Evolutionary conservation across 257 asterid species (phyloP).

Genomic region (Haberlea rhodopensis): DNA sequence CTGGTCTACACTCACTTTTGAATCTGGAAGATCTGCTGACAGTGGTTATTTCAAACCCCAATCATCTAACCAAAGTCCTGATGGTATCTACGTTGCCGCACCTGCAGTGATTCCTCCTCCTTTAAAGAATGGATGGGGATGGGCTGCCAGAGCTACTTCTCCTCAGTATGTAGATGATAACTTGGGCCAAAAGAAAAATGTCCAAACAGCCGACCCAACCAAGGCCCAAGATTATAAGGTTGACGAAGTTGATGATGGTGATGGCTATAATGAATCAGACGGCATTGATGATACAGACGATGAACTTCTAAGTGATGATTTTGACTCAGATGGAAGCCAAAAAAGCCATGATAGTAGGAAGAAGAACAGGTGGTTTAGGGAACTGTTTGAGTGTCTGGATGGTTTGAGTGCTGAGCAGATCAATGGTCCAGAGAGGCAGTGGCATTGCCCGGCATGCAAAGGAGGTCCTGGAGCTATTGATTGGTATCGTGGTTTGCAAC

Average conservation of each 20-base stretch:
- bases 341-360: conserved; percentile 49
- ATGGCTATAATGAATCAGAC: conserved; percentile 41
- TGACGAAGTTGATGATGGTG: conserved; percentile 38
- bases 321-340: conserved; percentile 49
- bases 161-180: conserved; percentile 26
- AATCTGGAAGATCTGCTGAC: conserved; percentile 37
- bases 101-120: conserved; percentile 50
- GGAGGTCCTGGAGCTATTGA: conserved; percentile 71
- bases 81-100: conserved; percentile 24
- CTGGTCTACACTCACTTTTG: conserved; percentile 38
- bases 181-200: conserved; percentile 12
- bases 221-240: conserved; percentile 21
- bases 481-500: conserved; percentile 58
- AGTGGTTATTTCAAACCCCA: conserved; percentile 47
- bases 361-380: conserved; percentile 50
- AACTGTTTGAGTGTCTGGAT: conserved; percentile 44
- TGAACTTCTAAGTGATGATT: conserved; percentile 48
- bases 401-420: conserved; percentile 41
- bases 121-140: conserved; percentile 46
- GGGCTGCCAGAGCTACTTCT: conserved; percentile 41
- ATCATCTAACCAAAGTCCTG: conserved; percentile 19
- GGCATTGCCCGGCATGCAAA: conserved; percentile 72
- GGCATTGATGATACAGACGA: conserved; percentile 45
- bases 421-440: conserved; percentile 53
- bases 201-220: conserved; percentile 18